Percentiles rank a stretch among this genome's conserved stretches.
phyloP scores from a whole-genome alignment of 2,329 filamentous ascomycete species.

The Microascus cirrosus region DNA sequence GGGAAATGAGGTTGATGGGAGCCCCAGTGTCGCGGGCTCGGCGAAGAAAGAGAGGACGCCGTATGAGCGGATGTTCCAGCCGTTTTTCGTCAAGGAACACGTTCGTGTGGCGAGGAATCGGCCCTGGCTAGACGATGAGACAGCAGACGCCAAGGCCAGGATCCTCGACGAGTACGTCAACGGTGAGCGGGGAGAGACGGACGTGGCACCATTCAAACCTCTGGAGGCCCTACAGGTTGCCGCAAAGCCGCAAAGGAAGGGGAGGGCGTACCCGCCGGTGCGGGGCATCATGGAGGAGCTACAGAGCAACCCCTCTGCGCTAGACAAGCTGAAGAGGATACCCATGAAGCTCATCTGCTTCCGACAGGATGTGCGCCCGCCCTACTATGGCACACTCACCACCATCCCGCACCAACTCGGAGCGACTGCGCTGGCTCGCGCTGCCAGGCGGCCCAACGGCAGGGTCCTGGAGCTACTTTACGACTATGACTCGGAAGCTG shows the following conservation, averaged over 20 bases:
- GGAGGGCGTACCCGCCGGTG: constrained; percentile 39
- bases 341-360: constrained; percentile 55
- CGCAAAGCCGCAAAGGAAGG: constrained; percentile 26
- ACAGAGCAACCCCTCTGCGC: constrained; percentile 26
- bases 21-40: constrained; percentile 8
- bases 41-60: constrained; percentile 23
- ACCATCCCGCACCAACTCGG: constrained; percentile 37
- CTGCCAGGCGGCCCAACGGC: constrained; percentile 43
- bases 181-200: constrained; percentile 29
- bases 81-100: constrained; percentile 68
- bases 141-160: constrained; percentile 35
- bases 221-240: constrained; percentile 33
- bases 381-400: constrained; percentile 65
- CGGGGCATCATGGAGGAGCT: constrained; percentile 49
- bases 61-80: constrained; percentile 64
- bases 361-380: constrained; percentile 53
- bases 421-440: constrained; percentile 30
- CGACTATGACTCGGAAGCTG: constrained; percentile 76
- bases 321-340: constrained; percentile 34
- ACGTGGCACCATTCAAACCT: constrained; percentile 28
- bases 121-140: constrained; percentile 47
- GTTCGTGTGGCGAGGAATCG: constrained; percentile 56
- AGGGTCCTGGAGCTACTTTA: constrained; percentile 58
- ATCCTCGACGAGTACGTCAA: constrained; percentile 41
- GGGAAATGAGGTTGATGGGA: neutral